Evolutionary conservation across 192 early-diverging fungal genomes (phyloP).

Genomic region (Fimicolochytrium jonesii): DNA sequence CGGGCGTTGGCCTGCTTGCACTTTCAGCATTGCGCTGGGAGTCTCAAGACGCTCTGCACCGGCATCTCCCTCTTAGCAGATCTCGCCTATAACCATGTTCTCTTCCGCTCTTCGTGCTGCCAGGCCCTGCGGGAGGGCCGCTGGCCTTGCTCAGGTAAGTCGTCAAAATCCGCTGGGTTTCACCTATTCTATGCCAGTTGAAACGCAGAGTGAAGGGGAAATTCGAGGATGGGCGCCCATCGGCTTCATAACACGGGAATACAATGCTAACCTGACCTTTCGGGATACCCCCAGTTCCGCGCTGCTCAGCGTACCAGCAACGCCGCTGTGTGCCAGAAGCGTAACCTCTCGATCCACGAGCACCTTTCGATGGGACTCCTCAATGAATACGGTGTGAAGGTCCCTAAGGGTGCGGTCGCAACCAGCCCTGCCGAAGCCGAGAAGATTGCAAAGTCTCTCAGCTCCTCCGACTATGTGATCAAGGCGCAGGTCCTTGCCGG

Average conservation of each 20-base stretch:
- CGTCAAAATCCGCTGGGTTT: too few relatives aligned
- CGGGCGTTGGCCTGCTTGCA: too few relatives aligned
- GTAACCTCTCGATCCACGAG: slow-evolving; percentile 94
- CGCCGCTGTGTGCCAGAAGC: slow-evolving; percentile 17
- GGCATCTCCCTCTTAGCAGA: too few relatives aligned
- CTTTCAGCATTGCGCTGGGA: too few relatives aligned
- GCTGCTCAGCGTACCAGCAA: too few relatives aligned
- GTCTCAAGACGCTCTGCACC: too few relatives aligned
- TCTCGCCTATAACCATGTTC: slow-evolving; percentile 12
- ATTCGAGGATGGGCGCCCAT: too few relatives aligned
- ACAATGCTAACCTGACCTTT: too few relatives aligned
- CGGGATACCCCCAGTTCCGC: too few relatives aligned
- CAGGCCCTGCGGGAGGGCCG: slow-evolving; percentile 7
- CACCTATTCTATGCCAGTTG: too few relatives aligned
- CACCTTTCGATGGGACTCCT: slow-evolving; percentile 92
- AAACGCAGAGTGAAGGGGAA: too few relatives aligned
- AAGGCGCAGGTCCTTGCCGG: slow-evolving; percentile 93
- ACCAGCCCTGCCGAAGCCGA: slow-evolving; percentile 84
- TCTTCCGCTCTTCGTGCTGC: slow-evolving; percentile 1
- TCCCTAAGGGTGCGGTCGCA: slow-evolving; percentile 84
- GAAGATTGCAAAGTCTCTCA: slow-evolving; percentile 75
- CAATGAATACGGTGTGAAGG: slow-evolving; percentile 85
- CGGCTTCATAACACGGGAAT: too few relatives aligned
- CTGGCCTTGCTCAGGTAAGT: slow-evolving; percentile 10
- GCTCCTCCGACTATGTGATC: slow-evolving; percentile 55